Evolutionary conservation across 2,329 filamentous ascomycete genomes (phyloP).

Genomic region (Dendrostoma leiphaemia): DNA sequence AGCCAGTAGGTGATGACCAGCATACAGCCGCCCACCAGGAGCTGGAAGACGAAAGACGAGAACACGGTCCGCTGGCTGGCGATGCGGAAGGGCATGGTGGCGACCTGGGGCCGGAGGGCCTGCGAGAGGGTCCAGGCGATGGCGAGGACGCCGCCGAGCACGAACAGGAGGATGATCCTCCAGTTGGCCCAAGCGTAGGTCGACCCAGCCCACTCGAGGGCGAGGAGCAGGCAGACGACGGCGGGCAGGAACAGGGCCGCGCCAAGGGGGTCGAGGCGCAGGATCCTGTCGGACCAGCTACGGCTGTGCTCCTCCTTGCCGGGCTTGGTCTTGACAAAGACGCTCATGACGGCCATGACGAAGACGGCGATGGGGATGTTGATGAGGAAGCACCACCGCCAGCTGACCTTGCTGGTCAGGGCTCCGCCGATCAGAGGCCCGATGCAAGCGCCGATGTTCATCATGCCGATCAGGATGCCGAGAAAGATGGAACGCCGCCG

Average conservation of each 20-base stretch:
- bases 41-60: conserved; percentile 30
- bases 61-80: conserved; percentile 36
- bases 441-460: too few relatives aligned
- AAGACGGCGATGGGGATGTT: too few relatives aligned
- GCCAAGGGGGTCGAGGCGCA: conserved; percentile 20
- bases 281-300: background rate
- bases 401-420: too few relatives aligned
- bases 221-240: conserved; percentile 43
- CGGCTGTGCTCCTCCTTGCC: too few relatives aligned
- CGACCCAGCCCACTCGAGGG: conserved; percentile 41
- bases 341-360: too few relatives aligned
- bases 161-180: conserved; percentile 36
- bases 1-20: conserved; percentile 31
- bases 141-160: conserved; percentile 32
- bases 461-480: too few relatives aligned
- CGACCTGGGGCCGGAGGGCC: background rate
- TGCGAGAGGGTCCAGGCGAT: background rate
- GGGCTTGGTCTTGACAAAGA: too few relatives aligned
- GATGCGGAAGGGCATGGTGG: conserved; percentile 39
- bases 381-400: too few relatives aligned
- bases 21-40: conserved; percentile 30
- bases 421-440: too few relatives aligned
- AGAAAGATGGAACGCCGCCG: conserved; percentile 20
- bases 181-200: conserved; percentile 23
- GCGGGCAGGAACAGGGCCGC: conserved; percentile 22